phyloP scores from a whole-genome alignment of 192 early-diverging fungal species.

The Funneliformis geosporum region DNA sequence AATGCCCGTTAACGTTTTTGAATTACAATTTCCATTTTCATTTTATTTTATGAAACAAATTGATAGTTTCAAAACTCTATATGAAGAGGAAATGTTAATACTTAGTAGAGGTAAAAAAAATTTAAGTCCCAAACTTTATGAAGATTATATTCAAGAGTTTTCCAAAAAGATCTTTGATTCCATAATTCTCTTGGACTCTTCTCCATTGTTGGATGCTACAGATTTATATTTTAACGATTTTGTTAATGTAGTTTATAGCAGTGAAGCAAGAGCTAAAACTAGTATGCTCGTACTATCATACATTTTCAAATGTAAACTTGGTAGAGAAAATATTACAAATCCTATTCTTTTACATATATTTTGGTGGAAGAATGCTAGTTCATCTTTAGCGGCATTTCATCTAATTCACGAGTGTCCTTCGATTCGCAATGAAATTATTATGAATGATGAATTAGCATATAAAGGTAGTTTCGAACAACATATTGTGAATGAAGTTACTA shows the following conservation, averaged over 20 bases:
- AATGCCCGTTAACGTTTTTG: neutral
- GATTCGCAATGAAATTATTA: neutral
- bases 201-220: neutral
- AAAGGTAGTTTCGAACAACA: neutral
- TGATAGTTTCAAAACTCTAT: constrained; percentile 14
- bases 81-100: constrained; percentile 17
- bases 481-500: neutral
- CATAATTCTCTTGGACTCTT: neutral
- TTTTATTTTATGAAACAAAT: constrained; percentile 30
- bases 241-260: neutral
- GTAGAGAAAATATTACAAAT: constrained; percentile 13
- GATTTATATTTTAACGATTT: constrained; percentile 32
- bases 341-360: constrained; percentile 20
- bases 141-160: neutral
- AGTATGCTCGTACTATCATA: neutral
- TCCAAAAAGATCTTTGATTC: neutral
- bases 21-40: constrained; percentile 28
- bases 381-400: constrained; percentile 21
- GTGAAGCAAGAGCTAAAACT: neutral
- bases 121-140: neutral
- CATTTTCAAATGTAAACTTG: neutral
- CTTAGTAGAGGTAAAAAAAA: constrained; percentile 6
- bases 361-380: constrained; percentile 28
- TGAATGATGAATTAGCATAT: neutral
- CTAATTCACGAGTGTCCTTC: constrained; percentile 1